Percentiles rank a stretch among this genome's conserved stretches.
Conservation (phyloP, 768 basidiomycete species). For the Leccinum olivaceopallidum region DNA sequence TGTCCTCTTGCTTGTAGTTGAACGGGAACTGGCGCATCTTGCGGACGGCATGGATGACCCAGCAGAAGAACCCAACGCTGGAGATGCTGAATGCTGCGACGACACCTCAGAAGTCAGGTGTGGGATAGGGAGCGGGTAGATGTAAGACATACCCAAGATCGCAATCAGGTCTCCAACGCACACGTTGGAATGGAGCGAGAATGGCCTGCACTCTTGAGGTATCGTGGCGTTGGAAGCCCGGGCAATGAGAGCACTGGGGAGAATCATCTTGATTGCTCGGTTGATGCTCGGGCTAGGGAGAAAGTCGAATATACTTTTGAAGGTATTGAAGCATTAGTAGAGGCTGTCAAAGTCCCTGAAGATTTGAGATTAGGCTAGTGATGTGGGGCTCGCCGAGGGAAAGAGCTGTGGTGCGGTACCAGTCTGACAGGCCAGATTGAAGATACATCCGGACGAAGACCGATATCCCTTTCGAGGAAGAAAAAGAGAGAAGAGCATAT, state of each 20-base stretch:
- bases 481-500: not conserved
- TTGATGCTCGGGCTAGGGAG: not conserved
- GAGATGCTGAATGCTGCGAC: slow-evolving; percentile 17
- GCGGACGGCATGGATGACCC: slow-evolving; percentile 21
- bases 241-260: not conserved
- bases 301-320: not conserved
- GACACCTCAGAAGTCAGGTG: not conserved
- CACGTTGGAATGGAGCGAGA: slow-evolving; percentile 14
- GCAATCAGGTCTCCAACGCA: slow-evolving; percentile 27
- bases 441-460: not conserved
- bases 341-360: not conserved
- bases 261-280: slow-evolving; percentile 8
- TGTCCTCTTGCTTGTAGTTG: not conserved
- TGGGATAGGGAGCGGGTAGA: not conserved
- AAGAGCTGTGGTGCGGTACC: not conserved
- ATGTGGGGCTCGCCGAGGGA: not conserved
- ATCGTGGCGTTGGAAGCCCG: not conserved
- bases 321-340: not conserved
- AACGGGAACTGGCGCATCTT: slow-evolving; percentile 22
- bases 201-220: slow-evolving; percentile 16
- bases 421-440: not conserved
- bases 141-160: slow-evolving; percentile 22
- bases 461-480: not conserved
- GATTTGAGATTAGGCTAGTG: not conserved
- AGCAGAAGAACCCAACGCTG: slow-evolving; percentile 20